Base-by-base conservation (phyloP, 1,284 basidiomycete species). In the Paramarasmius palmivorus region DNA sequence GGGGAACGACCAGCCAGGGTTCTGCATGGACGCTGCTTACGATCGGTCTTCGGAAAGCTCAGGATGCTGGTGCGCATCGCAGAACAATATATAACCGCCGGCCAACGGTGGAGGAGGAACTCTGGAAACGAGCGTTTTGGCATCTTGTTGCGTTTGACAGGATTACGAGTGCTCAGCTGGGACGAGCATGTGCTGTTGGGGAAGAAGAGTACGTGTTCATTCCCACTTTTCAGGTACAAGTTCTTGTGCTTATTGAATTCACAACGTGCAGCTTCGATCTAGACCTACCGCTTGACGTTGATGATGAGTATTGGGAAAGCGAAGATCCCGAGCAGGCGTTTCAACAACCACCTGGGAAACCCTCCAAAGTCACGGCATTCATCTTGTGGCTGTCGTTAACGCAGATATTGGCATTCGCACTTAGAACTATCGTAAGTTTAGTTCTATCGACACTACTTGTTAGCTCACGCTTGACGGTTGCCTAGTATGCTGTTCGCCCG, bases 71-170 rank as follows among this genome's bases (percentile, higher is more conserved):
- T 39, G 84, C 83, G 29, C 86, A 89, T 59, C 74, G 84, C 22
- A 79, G 75, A 57, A 79, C 76, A 50, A 68, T 81, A 0, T 86
- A 85, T 54, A 69, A 71, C 19, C 63, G 64, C 7, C 67, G 66
- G 52, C 72, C 77, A 7, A 79, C 70, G 29, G 65, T 76, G 1
- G 78, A 88, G 37, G 79, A 84, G 38, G 90, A 93, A 58, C 72
- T 90, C 6, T 91, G 87, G 81, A 92, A 89, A 65, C 82, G 92
- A 29, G 86, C 86, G 0, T 93, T 93, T 66, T 93, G 90, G 91
- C 68, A 72, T 47, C 70, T 83, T 6, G 75, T 87, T 17, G 72
- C 78, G 2, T 77, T 83, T 50, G 88, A 90, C 59, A 80, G 88
- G 25, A 68, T 87, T 35, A 78, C 76, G 17, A 86, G 86, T 56